A percentile compares a stretch with the other conserved stretches of the same genome.
Conservation (phyloP, 2,329 filamentous ascomycete genomes). For the Colletotrichum tabaci region DNA sequence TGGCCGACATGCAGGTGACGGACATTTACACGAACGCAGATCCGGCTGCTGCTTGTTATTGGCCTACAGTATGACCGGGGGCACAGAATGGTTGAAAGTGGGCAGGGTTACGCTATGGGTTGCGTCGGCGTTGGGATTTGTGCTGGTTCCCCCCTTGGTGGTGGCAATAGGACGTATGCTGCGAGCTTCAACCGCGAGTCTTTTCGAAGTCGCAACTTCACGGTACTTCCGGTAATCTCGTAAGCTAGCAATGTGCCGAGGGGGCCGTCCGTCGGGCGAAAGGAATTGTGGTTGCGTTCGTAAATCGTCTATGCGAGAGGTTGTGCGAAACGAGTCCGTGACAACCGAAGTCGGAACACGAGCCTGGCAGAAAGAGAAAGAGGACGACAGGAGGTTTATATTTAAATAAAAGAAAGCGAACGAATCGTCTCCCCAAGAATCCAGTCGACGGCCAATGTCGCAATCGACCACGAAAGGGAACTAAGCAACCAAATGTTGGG, state of each 20-base stretch:
- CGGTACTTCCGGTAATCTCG: neutral
- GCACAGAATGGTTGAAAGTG: conserved; percentile 18
- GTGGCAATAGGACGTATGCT: neutral
- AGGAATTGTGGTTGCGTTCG: neutral
- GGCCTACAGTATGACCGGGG: conserved; percentile 20
- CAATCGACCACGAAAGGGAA: conserved; percentile 29
- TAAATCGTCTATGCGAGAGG: neutral
- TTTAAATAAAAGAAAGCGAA: conserved; percentile 2
- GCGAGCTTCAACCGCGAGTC: neutral
- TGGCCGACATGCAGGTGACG: conserved; percentile 50
- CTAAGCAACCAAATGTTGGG: conserved; percentile 36
- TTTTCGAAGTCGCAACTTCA: neutral
- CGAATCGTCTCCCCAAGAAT: conserved; percentile 10
- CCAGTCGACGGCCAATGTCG: conserved; percentile 35
- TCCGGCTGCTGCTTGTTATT: conserved; percentile 26
- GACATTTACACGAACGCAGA: conserved; percentile 19
- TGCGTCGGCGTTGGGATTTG: conserved; percentile 39
- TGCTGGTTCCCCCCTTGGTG: neutral
- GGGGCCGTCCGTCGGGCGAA: too few species aligned
- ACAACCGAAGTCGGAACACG: neutral
- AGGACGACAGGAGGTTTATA: conserved; percentile 22
- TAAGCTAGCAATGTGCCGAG: neutral
- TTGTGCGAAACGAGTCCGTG: conserved; percentile 21
- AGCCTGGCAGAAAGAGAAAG: conserved; percentile 1
- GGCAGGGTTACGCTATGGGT: conserved; percentile 38